Percentiles rank a stretch among this genome's conserved stretches.
Evolutionary conservation across 345 rosid genomes (phyloP).

Genomic region (Pseudoturritis turrita): DNA sequence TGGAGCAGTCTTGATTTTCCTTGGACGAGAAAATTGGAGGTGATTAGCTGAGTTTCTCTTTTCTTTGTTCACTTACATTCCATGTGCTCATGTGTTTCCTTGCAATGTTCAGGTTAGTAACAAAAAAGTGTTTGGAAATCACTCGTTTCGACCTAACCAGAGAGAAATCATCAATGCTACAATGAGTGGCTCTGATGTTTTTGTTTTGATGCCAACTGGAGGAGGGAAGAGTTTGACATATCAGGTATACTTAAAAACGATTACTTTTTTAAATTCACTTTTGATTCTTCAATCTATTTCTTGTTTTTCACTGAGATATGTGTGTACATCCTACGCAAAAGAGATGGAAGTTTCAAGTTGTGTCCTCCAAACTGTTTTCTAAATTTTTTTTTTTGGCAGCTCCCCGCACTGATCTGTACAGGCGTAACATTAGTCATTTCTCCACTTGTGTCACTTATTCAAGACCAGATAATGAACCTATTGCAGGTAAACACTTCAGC

Average conservation of each 20-base stretch:
- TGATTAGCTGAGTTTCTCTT: constrained; percentile 24
- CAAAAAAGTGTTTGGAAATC: constrained; percentile 96
- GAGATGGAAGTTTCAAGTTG: constrained; percentile 3
- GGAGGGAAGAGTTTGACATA: constrained; percentile 98
- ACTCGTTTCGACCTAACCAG: constrained; percentile 96
- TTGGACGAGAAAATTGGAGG: constrained; percentile 89
- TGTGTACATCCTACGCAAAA: background rate
- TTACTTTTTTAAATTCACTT: constrained; percentile 1
- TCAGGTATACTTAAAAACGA: constrained; percentile 50
- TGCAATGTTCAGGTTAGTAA: constrained; percentile 57
- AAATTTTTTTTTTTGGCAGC: constrained; percentile 47
- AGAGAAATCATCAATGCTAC: constrained; percentile 94
- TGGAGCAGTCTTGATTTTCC: constrained; percentile 77
- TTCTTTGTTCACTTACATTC: constrained; percentile 28
- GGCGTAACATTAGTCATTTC: constrained; percentile 94
- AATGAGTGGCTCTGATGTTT: constrained; percentile 95
- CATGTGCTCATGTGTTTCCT: constrained; percentile 26
- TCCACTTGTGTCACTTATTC: constrained; percentile 95
- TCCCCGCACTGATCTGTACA: constrained; percentile 80
- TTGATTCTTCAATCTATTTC: background rate
- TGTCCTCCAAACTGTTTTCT: constrained; percentile 5
- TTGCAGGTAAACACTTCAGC: constrained; percentile 57
- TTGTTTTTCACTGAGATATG: constrained; percentile 8
- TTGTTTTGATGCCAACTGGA: constrained; percentile 99
- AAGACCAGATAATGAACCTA: constrained; percentile 98